Conservation (phyloP, 331 rosid species). For the Quercus phellos region DNA sequence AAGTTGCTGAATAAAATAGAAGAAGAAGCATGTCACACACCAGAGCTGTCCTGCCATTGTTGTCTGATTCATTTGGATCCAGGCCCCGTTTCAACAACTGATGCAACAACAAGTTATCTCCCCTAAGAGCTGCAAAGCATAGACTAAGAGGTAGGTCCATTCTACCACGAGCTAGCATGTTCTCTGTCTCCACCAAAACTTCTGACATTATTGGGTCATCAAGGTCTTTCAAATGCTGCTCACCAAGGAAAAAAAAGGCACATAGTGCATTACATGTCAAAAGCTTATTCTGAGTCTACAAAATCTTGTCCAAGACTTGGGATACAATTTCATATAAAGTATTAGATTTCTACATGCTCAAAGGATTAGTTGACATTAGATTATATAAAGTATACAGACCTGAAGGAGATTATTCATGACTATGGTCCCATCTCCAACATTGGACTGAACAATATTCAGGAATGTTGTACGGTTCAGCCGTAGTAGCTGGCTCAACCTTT, state of each 20-base stretch:
- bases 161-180: constrained; percentile 87
- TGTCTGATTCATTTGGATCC: constrained; percentile 78
- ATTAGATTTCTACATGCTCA: not conserved
- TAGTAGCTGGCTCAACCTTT: constrained; percentile 73
- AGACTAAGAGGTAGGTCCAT: constrained; percentile 91
- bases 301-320: not conserved
- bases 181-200: constrained; percentile 77
- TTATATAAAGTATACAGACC: constrained; percentile 37
- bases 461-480: constrained; percentile 76
- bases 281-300: not conserved
- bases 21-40: constrained; percentile 34
- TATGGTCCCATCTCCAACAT: constrained; percentile 85
- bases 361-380: not conserved
- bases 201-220: constrained; percentile 78
- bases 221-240: constrained; percentile 64
- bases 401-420: constrained; percentile 92
- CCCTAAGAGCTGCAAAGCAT: constrained; percentile 75
- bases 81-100: constrained; percentile 66
- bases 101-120: constrained; percentile 72
- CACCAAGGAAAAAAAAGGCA: constrained; percentile 16
- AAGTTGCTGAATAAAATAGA: not conserved
- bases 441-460: constrained; percentile 78
- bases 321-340: not conserved
- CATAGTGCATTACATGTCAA: not conserved
- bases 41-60: constrained; percentile 72